These are phyloP conservation scores for Talaromyces funiculosus DNA, from an alignment of 2,329 filamentous ascomycete genomes.

Conservation along the genomic window DNA sequence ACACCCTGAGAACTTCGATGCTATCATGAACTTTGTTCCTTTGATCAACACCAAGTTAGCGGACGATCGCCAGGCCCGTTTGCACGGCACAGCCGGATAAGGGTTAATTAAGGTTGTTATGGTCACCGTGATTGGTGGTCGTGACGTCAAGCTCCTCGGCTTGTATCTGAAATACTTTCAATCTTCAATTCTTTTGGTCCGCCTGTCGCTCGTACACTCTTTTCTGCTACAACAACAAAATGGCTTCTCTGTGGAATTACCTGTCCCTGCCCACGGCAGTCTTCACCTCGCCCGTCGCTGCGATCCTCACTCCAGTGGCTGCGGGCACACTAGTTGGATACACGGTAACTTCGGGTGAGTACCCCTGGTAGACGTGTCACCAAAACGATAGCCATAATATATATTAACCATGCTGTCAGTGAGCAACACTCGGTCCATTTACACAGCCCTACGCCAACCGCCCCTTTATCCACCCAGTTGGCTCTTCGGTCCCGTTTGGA, in stretches of 20 bases:
- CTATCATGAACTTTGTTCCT: too few species aligned
- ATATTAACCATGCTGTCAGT: constrained; percentile 17
- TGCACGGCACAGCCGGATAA: not conserved
- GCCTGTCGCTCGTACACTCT: not conserved
- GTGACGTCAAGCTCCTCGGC: not conserved
- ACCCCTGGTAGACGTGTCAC: not conserved
- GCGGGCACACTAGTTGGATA: constrained; percentile 25
- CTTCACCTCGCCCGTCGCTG: constrained; percentile 27
- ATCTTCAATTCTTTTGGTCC: too few species aligned
- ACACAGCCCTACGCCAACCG: constrained; percentile 39
- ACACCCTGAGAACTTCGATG: too few species aligned
- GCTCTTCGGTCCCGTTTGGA: constrained; percentile 57
- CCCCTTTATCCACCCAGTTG: constrained; percentile 52
- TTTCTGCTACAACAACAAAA: not conserved
- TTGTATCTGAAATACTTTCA: not conserved
- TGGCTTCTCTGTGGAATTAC: constrained; percentile 10
- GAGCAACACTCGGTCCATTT: constrained; percentile 31
- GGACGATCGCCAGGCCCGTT: not conserved
- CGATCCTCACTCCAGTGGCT: constrained; percentile 25
- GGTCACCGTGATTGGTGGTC: not conserved
- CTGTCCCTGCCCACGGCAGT: constrained; percentile 26
- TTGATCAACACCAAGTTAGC: too few species aligned
- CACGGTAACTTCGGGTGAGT: constrained; percentile 25
- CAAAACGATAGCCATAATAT: not conserved
- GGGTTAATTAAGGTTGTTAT: not conserved